Base-by-base conservation (phyloP, 768 basidiomycete genomes). In the Agaricus bisporus region DNA sequence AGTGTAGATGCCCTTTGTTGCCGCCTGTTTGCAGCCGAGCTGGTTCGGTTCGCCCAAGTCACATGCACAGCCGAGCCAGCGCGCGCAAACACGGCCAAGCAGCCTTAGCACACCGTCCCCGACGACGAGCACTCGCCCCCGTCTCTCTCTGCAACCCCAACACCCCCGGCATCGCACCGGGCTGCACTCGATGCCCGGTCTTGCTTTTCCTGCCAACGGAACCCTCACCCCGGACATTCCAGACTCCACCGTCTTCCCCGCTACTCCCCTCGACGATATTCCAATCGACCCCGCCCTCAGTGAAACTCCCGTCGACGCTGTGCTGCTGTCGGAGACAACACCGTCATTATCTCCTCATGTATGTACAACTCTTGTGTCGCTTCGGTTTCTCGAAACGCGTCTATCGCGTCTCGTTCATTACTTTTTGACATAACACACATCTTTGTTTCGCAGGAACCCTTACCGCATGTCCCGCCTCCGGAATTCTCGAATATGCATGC, bases 261-360 rank as follows among this genome's bases (percentile, higher is more conserved):
- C 71, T 65, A 77, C 74, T 73, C 75, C 72, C 70, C 69, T 67
- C 65, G 77, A 81, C 73, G 77, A 81, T 69, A 85, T 90, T 67
- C 86, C 86, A 59, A 89, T 90, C 74, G 88, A 91, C 80, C 88
- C 88, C 62, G 83, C 81, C 39, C 80, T 89, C 58, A 77, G 70
- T 45, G 76, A 65, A 32, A 67, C 73, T 18, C 63, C 73, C 57
- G 78, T 83, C 59, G 82, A 82, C 72, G 80, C 81, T 25, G 71
- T 72, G 54, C 68, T 82, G 49, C 67, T 77, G 58, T 54, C 57
- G 28, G 60, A 66, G 37, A 58, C 59, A 22, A 66, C 51, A 46
- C 29, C 64, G 51, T 70, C 52, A 51, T 41, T 41, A 51, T 59
- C 36, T 46, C 54, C 36, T 25, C 48, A 48, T 51, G 55, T 58